Evolutionary conservation across 2,329 filamentous ascomycete genomes (phyloP), one percentile per base, ranked within the genome.

Genomic region (Aureobasidium sp.): DNA sequence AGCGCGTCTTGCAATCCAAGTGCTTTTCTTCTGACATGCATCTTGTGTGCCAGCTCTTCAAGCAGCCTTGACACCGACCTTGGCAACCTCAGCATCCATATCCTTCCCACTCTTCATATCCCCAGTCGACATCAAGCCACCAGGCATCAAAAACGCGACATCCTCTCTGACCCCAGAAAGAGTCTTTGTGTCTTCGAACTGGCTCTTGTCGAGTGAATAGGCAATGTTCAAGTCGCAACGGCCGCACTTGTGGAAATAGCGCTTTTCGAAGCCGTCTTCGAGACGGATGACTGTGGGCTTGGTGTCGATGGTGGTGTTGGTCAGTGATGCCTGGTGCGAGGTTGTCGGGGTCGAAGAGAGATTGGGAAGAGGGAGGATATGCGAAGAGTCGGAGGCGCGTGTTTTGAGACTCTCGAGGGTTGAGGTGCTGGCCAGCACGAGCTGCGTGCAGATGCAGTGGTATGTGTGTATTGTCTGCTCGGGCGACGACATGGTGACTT

Each of bases 391-490:
- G 9, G 45, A 29, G 17, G 31, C 34, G 14, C 57, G 57, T 2
- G 45, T n/a, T 2, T 60, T 60, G 31, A 60, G 57, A 2, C 73
- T 66, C 31, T 75, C 64, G 51, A 88, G 75, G 2, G 77, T 71
- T 41, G 82, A 79, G 0, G 82, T 83, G 48, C 78, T 85, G 25
- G 84, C 81, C 65, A 89, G 79, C 61, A 88, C 75, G 65, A 88
- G 81, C 67, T 86, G 81, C 49, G 78, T 84, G 79, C 87, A 89
- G 70, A 86, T 79, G 78, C 87, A 89, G 75, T 84, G 82, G 73
- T 84, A 84, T 63, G 81, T 83, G 71, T 81, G 74, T 65, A 82
- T 53, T n/a, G 36, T 51, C 31, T 34, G 31, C n/a, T 48, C 55
- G n/a, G 41, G 22, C 39, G 34, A 47, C 34, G 57, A 60, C 57